phyloP scores from a whole-genome alignment of 257 asterid species.

The Schizonepeta tenuifolia region DNA sequence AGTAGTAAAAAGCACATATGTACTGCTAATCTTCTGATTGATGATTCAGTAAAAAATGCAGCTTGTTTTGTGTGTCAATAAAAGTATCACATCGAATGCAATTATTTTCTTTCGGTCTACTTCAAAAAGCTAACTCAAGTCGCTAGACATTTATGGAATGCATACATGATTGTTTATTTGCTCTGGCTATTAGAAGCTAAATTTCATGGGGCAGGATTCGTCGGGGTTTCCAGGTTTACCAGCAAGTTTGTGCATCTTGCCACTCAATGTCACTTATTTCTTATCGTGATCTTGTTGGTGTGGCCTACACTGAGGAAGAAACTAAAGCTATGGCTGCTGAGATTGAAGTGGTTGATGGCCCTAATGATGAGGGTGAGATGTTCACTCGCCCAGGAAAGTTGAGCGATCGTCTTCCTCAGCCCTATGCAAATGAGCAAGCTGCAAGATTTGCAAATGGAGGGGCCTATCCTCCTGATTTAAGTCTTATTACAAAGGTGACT shows the following conservation, averaged over 20 bases:
- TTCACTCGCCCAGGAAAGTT: slow-evolving; percentile 75
- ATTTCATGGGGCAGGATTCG: slow-evolving; percentile 53
- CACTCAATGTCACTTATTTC: slow-evolving; percentile 77
- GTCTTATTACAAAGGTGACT: slow-evolving; percentile 67
- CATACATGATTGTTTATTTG: not conserved
- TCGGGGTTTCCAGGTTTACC: slow-evolving; percentile 71
- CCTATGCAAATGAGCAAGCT: slow-evolving; percentile 78
- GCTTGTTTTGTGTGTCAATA: not conserved
- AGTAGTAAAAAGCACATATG: not conserved
- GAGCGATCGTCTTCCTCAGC: slow-evolving; percentile 77
- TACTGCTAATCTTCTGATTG: not conserved
- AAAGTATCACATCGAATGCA: not conserved
- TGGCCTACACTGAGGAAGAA: slow-evolving; percentile 86
- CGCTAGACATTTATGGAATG: not conserved
- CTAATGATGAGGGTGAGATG: slow-evolving; percentile 87
- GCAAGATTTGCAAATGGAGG: slow-evolving; percentile 92
- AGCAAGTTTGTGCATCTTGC: slow-evolving; percentile 79
- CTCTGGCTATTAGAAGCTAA: slow-evolving; percentile 1
- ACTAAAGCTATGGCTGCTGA: slow-evolving; percentile 84
- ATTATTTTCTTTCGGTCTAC: not conserved
- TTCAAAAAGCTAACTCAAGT: not conserved
- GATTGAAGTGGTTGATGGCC: slow-evolving; percentile 83
- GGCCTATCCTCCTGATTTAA: slow-evolving; percentile 83
- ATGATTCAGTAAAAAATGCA: not conserved
- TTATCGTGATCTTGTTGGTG: slow-evolving; percentile 81